A percentile compares a stretch with the other conserved stretches of the same genome.
These are phyloP conservation scores for Triticum aestivum DNA, from an alignment of 176 grass and related monocot species.

Conservation along the genomic window IWGSC_CS_RefSeq_v2.1 NC_057806.1:417464985-417465484, in stretches of 20 bases:
- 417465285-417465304: background rate
- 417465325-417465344: background rate
- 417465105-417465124: constrained; percentile 7
- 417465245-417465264: constrained; percentile 16
- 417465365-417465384: constrained; percentile 23
- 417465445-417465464: background rate
- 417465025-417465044: background rate
- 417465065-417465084: background rate
- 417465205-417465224: background rate
- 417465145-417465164: constrained; percentile 32
- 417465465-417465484: background rate
- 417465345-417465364: constrained; percentile 29
- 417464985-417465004: constrained; percentile 32
- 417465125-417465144: constrained; percentile 43
- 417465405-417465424: background rate
- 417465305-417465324: background rate
- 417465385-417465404: constrained; percentile 17
- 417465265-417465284: background rate
- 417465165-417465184: constrained; percentile 33
- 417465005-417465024: constrained; percentile 34
- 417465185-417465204: constrained; percentile 7
- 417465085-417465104: background rate
- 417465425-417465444: background rate
- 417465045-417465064: background rate
- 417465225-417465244: constrained; percentile 27